Evolutionary conservation across 2,329 filamentous ascomycete genomes (phyloP).

Genomic region (Fusarium sp.): DNA sequence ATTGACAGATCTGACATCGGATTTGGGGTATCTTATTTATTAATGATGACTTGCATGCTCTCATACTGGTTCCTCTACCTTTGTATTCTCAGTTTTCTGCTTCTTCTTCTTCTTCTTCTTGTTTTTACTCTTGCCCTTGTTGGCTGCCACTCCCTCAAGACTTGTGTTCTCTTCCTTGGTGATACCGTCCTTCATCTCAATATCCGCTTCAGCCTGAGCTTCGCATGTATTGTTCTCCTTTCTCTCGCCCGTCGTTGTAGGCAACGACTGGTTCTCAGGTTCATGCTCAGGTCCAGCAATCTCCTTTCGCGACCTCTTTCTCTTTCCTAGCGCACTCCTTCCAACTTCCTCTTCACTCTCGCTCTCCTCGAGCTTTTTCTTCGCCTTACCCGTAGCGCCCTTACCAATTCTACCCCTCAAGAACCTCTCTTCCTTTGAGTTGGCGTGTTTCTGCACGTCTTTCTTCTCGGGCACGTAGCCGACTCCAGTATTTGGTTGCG

Average conservation of each 20-base stretch:
- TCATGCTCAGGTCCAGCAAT: conserved; percentile 11
- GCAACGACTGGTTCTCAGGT: background rate
- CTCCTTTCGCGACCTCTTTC: conserved; percentile 49
- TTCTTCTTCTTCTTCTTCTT: conserved; percentile 47
- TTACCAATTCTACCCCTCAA: conserved; percentile 50
- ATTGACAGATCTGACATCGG: background rate
- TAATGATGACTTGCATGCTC: background rate
- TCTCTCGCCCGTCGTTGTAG: background rate
- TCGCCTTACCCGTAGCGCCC: conserved; percentile 25
- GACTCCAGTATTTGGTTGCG: conserved; percentile 55
- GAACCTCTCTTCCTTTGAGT: conserved; percentile 46
- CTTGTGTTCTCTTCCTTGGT: conserved; percentile 28
- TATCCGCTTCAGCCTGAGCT: conserved; percentile 29
- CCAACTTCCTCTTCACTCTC: conserved; percentile 54
- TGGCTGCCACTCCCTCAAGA: conserved; percentile 10
- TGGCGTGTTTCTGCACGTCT: conserved; percentile 38
- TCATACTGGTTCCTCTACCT: conserved; percentile 18
- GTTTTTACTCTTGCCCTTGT: conserved; percentile 43
- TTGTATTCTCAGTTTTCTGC: conserved; percentile 37
- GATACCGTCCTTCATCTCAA: conserved; percentile 35
- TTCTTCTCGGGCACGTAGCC: conserved; percentile 52
- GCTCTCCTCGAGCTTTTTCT: conserved; percentile 43
- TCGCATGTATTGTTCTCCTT: background rate
- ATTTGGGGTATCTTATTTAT: conserved; percentile 26
- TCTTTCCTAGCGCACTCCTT: conserved; percentile 53